Evolutionary conservation across 495 filamentous ascomycete species (phyloP).

Genomic region (Aspergillus mulundensis): DNA sequence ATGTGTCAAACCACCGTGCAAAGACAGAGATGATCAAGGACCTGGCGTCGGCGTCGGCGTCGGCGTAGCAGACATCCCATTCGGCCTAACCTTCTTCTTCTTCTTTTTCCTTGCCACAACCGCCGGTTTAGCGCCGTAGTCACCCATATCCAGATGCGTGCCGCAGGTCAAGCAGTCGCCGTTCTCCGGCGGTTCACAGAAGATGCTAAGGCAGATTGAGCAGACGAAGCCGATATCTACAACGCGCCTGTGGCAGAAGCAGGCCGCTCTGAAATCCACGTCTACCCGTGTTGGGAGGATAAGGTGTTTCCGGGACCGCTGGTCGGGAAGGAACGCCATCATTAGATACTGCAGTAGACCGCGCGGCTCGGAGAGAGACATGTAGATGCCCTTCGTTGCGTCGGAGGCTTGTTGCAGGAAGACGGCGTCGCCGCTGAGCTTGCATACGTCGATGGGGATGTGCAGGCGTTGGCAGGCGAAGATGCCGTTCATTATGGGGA

Average conservation of each 20-base stretch:
- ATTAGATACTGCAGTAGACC: constrained; percentile 88
- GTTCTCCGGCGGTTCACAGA: constrained; percentile 60
- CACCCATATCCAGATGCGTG: constrained; percentile 70
- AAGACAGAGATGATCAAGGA: constrained; percentile 20
- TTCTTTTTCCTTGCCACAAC: constrained; percentile 71
- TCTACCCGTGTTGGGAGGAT: constrained; percentile 75
- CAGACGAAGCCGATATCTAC: constrained; percentile 94
- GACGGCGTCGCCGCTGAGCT: constrained; percentile 80
- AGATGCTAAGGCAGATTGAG: constrained; percentile 89
- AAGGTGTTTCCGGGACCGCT: constrained; percentile 58
- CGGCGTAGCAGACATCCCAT: constrained; percentile 37
- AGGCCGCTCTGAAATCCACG: constrained; percentile 95
- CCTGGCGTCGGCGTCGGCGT: constrained; percentile 43
- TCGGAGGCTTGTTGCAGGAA: constrained; percentile 93
- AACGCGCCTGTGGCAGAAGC: constrained; percentile 90
- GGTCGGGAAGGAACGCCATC: constrained; percentile 87
- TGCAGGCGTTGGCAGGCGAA: constrained; percentile 83
- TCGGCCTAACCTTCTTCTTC: constrained; percentile 56
- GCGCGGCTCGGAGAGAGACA: constrained; percentile 59
- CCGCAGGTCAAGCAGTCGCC: constrained; percentile 88
- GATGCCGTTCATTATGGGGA: constrained; percentile 95
- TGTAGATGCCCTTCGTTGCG: constrained; percentile 84
- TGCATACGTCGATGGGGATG: constrained; percentile 87
- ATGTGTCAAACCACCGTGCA: neutral
- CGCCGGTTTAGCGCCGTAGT: constrained; percentile 69